Percentiles rank a stretch among this genome's conserved stretches.
Evolutionary conservation across 2,329 filamentous ascomycete genomes (phyloP).

Genomic region (Bipolaris oryzae): DNA sequence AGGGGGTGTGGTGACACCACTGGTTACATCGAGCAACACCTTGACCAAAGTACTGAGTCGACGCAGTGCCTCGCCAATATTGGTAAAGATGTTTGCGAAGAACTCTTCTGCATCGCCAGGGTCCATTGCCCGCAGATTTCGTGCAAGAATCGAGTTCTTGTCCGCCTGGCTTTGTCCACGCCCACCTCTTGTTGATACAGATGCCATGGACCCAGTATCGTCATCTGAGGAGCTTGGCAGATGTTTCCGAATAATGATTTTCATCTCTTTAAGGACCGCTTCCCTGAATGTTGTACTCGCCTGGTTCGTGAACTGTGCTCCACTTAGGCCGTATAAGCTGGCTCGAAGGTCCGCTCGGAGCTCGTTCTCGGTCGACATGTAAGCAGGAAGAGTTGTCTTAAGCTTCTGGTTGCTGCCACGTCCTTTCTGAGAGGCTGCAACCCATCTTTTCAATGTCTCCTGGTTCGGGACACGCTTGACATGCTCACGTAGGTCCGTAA

Average conservation of each 20-base stretch:
- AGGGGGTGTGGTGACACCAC: constrained; percentile 64
- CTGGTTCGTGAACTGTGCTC: constrained; percentile 77
- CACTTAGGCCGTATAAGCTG: constrained; percentile 78
- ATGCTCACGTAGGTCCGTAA: constrained; percentile 82
- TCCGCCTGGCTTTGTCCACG: constrained; percentile 76
- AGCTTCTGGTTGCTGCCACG: constrained; percentile 71
- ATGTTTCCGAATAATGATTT: constrained; percentile 79
- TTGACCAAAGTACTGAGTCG: constrained; percentile 90
- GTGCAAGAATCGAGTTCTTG: constrained; percentile 84
- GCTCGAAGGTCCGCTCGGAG: constrained; percentile 73
- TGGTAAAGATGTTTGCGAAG: constrained; percentile 81
- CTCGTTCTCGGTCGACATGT: constrained; percentile 73
- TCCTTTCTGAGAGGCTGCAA: constrained; percentile 72
- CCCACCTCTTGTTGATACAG: constrained; percentile 76
- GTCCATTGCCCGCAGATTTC: constrained; percentile 84
- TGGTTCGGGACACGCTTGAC: constrained; percentile 71
- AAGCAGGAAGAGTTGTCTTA: constrained; percentile 74
- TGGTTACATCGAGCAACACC: constrained; percentile 91
- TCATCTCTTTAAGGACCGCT: constrained; percentile 82
- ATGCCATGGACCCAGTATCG: constrained; percentile 88
- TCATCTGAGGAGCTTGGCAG: constrained; percentile 94
- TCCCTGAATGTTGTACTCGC: constrained; percentile 88
- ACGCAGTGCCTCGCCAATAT: constrained; percentile 84
- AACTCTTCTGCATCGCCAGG: constrained; percentile 83
- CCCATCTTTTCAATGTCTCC: constrained; percentile 85